Base-by-base conservation (phyloP, 2,329 filamentous ascomycete genomes). In the Calycina herbarum region DNA sequence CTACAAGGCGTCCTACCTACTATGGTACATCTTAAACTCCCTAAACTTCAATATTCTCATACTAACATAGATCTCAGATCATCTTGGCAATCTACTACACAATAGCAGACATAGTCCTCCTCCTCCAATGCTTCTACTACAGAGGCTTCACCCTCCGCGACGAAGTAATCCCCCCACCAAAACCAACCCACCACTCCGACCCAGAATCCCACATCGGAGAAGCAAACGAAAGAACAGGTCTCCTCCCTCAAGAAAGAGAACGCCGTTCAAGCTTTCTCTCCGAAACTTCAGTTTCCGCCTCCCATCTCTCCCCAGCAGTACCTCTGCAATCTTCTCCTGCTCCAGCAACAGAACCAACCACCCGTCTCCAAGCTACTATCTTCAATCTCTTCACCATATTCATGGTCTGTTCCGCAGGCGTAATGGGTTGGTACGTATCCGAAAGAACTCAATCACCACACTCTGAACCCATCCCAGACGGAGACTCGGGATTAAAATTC, bases 51-150 rank as follows among this genome's bases (percentile, higher is more conserved):
- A 59, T 24, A 31, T 35, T 48, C 6, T 1, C 10, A 24, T 20
- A 4, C 24, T 57, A n/a, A 38, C n/a, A 54, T 42, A 54, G 67
- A 20, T 11, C 13, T 6, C 31, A 89, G 87, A 89, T 92, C 68
- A 96, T 97, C 62, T 82, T 97, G n/a, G 94, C 94, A 13, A 85
- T 97, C 17, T 97, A 97, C 78, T 97, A 98, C 77, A 96, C 94
- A 17, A 84, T 96, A 45, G 93, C 93, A 67, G 94, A 98, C 75
- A 86, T 97, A 54, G 93, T 98, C 1, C 83, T 99, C 1, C 82
- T 98, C 0, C 84, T 82, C 0, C 95, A 99, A 79, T 96, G 92
- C 78, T 96, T 98, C 81, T 98, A 96, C 81, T 99, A 99, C 78
- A 88, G 92, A 62, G 94, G 94, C 3, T 95, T 97, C 71, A 88